Conservation (phyloP, 371 early-diverging fungal species). For the Apophysomyces variabilis region DNA sequence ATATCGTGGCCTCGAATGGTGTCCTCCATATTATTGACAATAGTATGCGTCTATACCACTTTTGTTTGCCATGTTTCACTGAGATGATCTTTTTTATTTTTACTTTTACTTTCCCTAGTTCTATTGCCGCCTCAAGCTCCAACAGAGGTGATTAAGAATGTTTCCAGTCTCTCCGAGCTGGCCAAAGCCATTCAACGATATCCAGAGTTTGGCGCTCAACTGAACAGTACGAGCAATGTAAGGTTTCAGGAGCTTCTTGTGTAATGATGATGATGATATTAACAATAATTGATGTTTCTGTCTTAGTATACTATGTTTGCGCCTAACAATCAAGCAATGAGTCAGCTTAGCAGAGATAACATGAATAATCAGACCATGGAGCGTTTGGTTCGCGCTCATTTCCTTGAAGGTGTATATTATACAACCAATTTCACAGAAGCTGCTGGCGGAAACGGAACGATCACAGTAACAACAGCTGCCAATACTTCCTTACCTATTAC, state of each 20-base stretch:
- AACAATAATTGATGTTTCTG: too few species aligned
- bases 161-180: constrained; percentile 18
- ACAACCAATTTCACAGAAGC: constrained; percentile 37
- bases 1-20: constrained; percentile 46
- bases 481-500: constrained; percentile 12
- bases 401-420: constrained; percentile 46
- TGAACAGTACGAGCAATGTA: constrained; percentile 38
- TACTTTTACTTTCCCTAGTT: constrained; percentile 20
- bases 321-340: constrained; percentile 32
- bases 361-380: constrained; percentile 18
- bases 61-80: not conserved
- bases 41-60: constrained; percentile 18
- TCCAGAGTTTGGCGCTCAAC: constrained; percentile 15
- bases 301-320: constrained; percentile 46
- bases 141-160: constrained; percentile 23
- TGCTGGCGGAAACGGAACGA: constrained; percentile 18
- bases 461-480: constrained; percentile 18
- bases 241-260: constrained; percentile 11
- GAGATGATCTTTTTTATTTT: not conserved
- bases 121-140: constrained; percentile 36
- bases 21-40: constrained; percentile 42
- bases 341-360: not conserved
- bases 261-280: not conserved
- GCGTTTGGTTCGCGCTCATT: constrained; percentile 31
- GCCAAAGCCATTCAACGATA: constrained; percentile 11